These are phyloP conservation scores for Hypholoma fasciculare DNA, from an alignment of 768 basidiomycete species.

Conservation along the genomic window DNA sequence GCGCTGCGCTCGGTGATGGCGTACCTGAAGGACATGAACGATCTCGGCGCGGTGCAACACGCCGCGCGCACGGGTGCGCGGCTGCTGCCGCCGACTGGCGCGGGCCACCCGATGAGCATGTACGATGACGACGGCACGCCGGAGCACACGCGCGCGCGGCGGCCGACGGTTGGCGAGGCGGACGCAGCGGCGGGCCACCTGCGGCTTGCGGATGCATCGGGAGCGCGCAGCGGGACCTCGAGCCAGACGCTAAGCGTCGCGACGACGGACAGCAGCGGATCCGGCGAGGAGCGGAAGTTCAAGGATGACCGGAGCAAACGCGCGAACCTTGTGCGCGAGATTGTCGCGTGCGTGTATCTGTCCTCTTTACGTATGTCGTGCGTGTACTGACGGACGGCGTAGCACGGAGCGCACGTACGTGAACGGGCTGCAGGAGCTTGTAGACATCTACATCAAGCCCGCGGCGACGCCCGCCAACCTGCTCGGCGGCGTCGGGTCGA, in stretches of 20 bases:
- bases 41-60: constrained; percentile 76
- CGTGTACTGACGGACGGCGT: constrained; percentile 15
- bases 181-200: constrained; percentile 48
- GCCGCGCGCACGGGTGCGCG: constrained; percentile 6
- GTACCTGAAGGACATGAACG: constrained; percentile 94
- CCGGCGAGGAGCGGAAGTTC: constrained; percentile 80
- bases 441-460: constrained; percentile 94
- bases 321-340: constrained; percentile 83
- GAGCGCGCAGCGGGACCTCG: constrained; percentile 57
- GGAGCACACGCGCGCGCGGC: constrained; percentile 47
- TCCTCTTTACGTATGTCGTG: constrained; percentile 9
- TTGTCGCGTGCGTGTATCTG: constrained; percentile 69
- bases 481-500: constrained; percentile 67
- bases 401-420: constrained; percentile 97
- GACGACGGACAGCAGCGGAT: constrained; percentile 73
- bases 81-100: not conserved
- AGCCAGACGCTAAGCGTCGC: constrained; percentile 74
- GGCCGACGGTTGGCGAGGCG: constrained; percentile 66
- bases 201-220: constrained; percentile 60
- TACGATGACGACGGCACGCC: constrained; percentile 36
- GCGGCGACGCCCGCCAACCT: constrained; percentile 69
- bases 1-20: constrained; percentile 93
- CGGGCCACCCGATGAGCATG: constrained; percentile 47
- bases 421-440: constrained; percentile 88
- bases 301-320: constrained; percentile 91